Base-by-base conservation (phyloP, 176 grass and related monocot species). In the Stipa capillata region DNA sequence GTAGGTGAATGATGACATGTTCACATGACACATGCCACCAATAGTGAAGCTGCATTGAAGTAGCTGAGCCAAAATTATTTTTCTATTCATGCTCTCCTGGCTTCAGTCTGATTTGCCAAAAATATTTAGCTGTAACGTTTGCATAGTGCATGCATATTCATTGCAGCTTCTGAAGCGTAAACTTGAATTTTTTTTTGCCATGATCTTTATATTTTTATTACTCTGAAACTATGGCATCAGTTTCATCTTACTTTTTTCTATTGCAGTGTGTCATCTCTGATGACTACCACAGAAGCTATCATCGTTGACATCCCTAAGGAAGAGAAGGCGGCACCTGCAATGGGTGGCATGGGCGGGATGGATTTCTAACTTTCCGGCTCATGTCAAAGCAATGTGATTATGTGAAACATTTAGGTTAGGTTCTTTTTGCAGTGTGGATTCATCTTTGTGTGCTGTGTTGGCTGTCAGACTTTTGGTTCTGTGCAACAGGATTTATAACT, bases 241-340 rank as follows among this genome's bases (percentile, higher is more conserved):
- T 55, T 51, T 5, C 35, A 12, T 7, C n/a, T 39, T 28, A 52
- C 21, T 40, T 0, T 59, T 66, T 7, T 51, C 4, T 60, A 41
- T 85, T 86, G 72, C 80, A 97, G 89, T 70, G 85, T 94, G 16
- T 97, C 95, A 7, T 85, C 93, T 37, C 45, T 97, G 68, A 69
- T 97, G 87, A 90, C 89, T 49, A 92, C 89, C 25, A 90, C 89
- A 11, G 87, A 97, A 83, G 85, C 89, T 41, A 65, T 86, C 61
- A 81, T 97, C 1, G 89, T 92, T 37, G 94, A 97, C 73, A 76
- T 55, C 44, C 81, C 88, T 1, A 88, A 88, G 72, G 81, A 78
- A 33, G 86, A 88, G 52, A 81, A 25, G 33, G 37, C 31, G 7
- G 69, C 69, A 31, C 82, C 85, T 13, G 81, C 88, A 69, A 50